Evolutionary conservation across 2,329 filamentous ascomycete species (phyloP).

Genomic region (Bimuria novae-zelandiae): DNA sequence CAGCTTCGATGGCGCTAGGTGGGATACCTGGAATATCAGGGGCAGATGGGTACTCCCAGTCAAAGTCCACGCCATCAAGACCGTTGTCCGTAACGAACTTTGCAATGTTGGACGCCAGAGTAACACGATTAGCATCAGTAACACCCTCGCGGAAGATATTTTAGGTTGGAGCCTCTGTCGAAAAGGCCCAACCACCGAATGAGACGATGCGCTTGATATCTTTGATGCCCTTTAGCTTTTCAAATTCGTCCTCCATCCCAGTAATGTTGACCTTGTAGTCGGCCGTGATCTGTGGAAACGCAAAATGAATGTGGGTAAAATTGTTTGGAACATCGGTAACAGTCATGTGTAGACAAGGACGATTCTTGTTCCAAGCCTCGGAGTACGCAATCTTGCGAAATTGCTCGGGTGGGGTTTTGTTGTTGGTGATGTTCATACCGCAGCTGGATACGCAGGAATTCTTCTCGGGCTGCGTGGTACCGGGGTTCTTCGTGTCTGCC

Average conservation of each 20-base stretch:
- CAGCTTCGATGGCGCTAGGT: neutral
- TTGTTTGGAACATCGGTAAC: slow-evolving; percentile 4
- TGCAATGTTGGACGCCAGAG: slow-evolving; percentile 27
- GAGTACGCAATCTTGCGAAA: slow-evolving; percentile 15
- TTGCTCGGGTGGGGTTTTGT: neutral
- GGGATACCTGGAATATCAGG: neutral
- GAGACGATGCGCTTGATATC: slow-evolving; percentile 49
- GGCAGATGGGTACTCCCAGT: slow-evolving; percentile 51
- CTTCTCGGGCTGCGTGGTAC: neutral
- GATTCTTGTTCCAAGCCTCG: slow-evolving; percentile 14
- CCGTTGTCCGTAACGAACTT: slow-evolving; percentile 25
- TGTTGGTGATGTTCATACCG: slow-evolving; percentile 7
- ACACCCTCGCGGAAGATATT: slow-evolving; percentile 47
- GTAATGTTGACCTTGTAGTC: slow-evolving; percentile 8
- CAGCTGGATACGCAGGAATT: slow-evolving; percentile 11
- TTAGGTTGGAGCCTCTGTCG: slow-evolving; percentile 45
- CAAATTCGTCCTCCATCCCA: slow-evolving; percentile 9
- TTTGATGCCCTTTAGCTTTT: slow-evolving; percentile 11
- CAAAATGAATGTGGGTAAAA: slow-evolving; percentile 23
- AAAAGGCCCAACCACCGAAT: slow-evolving; percentile 54
- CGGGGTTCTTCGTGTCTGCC: neutral
- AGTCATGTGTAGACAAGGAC: slow-evolving; percentile 16
- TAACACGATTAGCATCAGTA: slow-evolving; percentile 44
- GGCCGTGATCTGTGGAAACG: slow-evolving; percentile 13
- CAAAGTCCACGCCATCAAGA: slow-evolving; percentile 48